Base-by-base conservation (phyloP, 257 asterid genomes). In the Solanum chilense region DNA sequence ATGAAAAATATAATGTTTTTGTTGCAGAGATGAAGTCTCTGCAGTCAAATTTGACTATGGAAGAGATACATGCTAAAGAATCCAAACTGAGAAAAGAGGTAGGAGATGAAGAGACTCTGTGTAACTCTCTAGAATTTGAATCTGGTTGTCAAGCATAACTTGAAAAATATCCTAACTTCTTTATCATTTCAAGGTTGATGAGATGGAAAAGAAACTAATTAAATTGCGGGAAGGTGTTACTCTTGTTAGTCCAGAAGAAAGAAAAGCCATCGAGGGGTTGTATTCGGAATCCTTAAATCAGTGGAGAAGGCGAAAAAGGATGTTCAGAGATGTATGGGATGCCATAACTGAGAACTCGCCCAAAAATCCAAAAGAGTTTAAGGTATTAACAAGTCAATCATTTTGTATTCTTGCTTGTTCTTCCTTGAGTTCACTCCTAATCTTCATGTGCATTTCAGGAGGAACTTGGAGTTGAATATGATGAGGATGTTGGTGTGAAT, bases 331-430 rank as follows among this genome's bases (percentile, higher is more conserved):
- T 86, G 39, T 96, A 27, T 97, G 99, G 99, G 97, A 94, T 88
- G 96, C 98, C 85, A 95, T 97, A 60, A 97, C 99, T 8, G 98
- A 96, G 89, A 97, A 95, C 88, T 97, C 98, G 20, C 98, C 99
- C 20, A 97, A 97, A 91, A 93, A 94, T 88, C 91, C 87, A 21
- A 94, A 95, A 85, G 98, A 95, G 89, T 95, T 97, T 49, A 95
- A 97, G 98, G 99, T 95, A 89, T 37, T 70, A 41, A 64, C 33
- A 62, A 18, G 4, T 68, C 21, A 69, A 44, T 1, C 42, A 82
- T 27, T 23, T n/a, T 15, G 23, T 56, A 81, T 74, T 44, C 8
- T 21, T 74, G 87, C 73, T 20, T 52, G 45, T 41, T 83, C 23
- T 10, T 73, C 11, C 66, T 77, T 7, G 45, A 45, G 20, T 29